Base-by-base conservation (phyloP, 495 filamentous ascomycete genomes). In the Aspergillus bertholletiae region DNA sequence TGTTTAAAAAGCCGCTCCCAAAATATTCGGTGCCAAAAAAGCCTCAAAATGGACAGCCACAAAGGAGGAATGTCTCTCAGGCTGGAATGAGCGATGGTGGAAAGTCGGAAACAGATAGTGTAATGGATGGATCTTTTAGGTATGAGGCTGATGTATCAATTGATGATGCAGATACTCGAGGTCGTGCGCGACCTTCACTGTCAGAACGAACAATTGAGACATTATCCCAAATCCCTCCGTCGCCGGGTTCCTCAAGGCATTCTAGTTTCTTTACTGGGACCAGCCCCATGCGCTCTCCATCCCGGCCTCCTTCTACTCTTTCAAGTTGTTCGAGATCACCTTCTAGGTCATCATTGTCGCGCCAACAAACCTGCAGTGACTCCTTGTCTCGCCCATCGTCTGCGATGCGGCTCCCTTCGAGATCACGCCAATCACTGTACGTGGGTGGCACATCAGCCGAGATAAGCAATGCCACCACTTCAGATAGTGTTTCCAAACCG, bases 131-230 rank as follows among this genome's bases (percentile, higher is more conserved):
- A 30, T 21, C 41, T 13, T 23, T 41, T n/a, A 39, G 41, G 6
- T 15, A 43, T n/a, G 58, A 64, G 23, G 40, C 41, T 24, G 51
- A 52, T 26, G 40, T 24, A 2, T 22, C 24, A 8, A 34, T 43
- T 17, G 46, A 60, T 7, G 63, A 65, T 34, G 22, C 41, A 20
- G 71, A 76, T 45, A 24, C 49, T 22, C 70, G 76, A 40, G 66
- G 72, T 39, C 66, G 74, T 60, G 35, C 49, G 30, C 56, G 64
- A 24, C 80, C 83, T 21, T 89, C 86, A 1, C 67, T 90, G 21
- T 86, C 84, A 13, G 87, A 90, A 46, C 73, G 87, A 37, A 87
- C 87, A 11, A 82, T 87, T 30, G 85, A 88, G 56, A 87, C 84
- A 0, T 67, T 90, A 12, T 74, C 86, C 26, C 74, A 78, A 44